Evolutionary conservation across 176 grass and related monocot genomes (phyloP).

Genomic region (Rhipidocladum racemiflorum): DNA sequence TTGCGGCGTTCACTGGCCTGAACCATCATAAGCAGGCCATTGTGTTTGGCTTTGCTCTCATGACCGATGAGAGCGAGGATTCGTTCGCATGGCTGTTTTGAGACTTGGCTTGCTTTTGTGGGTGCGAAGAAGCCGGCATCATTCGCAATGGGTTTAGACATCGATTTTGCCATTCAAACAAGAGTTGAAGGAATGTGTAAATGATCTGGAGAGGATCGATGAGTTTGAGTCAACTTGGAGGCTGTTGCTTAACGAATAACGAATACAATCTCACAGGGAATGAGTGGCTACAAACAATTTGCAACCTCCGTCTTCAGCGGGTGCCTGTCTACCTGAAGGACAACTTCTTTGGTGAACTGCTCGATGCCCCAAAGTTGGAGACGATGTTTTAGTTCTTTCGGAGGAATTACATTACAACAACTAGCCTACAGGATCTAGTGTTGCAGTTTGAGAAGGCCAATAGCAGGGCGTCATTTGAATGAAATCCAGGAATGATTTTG

Average conservation of each 20-base stretch:
- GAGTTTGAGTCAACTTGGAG: slow-evolving; percentile 53
- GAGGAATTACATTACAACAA: slow-evolving; percentile 57
- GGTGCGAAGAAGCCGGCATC: slow-evolving; percentile 39
- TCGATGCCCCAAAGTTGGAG: slow-evolving; percentile 41
- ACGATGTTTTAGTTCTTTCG: slow-evolving; percentile 59
- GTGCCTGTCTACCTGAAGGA: slow-evolving; percentile 49
- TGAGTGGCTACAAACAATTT: slow-evolving; percentile 49
- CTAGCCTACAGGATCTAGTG: slow-evolving; percentile 49
- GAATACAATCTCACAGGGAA: slow-evolving; percentile 49
- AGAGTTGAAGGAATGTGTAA: slow-evolving; percentile 52
- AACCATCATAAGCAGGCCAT: slow-evolving; percentile 53
- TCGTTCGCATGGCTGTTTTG: slow-evolving; percentile 63
- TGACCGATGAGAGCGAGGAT: slow-evolving; percentile 58
- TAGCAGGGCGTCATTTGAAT: slow-evolving; percentile 37
- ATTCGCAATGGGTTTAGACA: slow-evolving; percentile 38
- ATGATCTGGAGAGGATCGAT: slow-evolving; percentile 38
- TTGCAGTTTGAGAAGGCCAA: slow-evolving; percentile 55
- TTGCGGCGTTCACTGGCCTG: slow-evolving; percentile 50
- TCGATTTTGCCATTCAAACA: slow-evolving; percentile 60
- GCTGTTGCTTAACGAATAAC: slow-evolving; percentile 24
- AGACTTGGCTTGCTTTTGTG: slow-evolving; percentile 58
- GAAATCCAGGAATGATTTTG: slow-evolving; percentile 52
- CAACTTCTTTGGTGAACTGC: slow-evolving; percentile 49
- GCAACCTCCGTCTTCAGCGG: slow-evolving; percentile 48
- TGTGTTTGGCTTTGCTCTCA: slow-evolving; percentile 58